phyloP scores from a whole-genome alignment of 768 basidiomycete genomes.

The Boletus sp. region DNA sequence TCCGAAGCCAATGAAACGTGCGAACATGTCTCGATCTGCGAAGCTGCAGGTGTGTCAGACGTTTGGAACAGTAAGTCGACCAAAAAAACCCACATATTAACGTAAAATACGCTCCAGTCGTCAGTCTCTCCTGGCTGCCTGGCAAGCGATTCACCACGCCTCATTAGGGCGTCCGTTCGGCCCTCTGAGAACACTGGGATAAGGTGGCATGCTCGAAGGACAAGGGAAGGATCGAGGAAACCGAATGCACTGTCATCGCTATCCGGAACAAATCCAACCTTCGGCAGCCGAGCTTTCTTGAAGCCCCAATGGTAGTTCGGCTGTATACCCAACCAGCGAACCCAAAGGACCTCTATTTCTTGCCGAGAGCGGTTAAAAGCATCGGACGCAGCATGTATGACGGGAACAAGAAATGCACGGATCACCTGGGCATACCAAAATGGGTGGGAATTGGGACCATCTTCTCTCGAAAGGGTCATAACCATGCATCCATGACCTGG shows the following conservation, averaged over 20 bases:
- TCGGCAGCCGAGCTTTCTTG: not conserved
- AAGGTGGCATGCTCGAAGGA: not conserved
- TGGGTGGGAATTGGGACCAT: constrained; percentile 6
- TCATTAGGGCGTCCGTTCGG: not conserved
- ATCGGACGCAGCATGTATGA: constrained; percentile 1
- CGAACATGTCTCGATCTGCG: not conserved
- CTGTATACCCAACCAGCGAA: not conserved
- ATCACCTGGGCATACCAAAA: constrained; percentile 23
- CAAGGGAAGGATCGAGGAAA: no score
- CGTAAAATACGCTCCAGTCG: no score
- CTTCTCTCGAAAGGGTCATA: constrained; percentile 20
- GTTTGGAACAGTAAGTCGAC: not conserved
- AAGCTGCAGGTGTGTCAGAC: not conserved
- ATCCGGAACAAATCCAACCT: not conserved
- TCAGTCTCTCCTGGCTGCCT: not conserved
- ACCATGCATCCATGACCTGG: constrained; percentile 16
- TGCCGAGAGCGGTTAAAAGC: not conserved
- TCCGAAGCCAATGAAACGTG: not conserved
- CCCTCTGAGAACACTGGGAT: not conserved
- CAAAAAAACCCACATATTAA: no score
- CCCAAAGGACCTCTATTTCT: not conserved
- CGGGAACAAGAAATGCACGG: constrained; percentile 17
- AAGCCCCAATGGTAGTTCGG: not conserved
- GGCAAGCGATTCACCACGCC: not conserved
- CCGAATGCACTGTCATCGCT: no score